Base-by-base conservation (phyloP, 2,329 filamentous ascomycete species). In the Talaromyces sp. region DNA sequence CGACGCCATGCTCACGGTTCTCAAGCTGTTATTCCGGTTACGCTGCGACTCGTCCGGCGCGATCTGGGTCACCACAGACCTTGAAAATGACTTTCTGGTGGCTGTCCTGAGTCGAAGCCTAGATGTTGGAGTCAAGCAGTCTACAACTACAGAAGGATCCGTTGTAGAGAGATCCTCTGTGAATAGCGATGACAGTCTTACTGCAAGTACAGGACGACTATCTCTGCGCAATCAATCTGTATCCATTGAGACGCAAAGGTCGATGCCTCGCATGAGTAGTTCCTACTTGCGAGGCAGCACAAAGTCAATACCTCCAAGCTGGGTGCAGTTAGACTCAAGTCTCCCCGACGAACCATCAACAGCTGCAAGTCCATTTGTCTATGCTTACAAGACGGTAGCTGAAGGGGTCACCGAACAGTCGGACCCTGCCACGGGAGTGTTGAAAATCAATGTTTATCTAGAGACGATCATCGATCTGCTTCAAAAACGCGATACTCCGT, bases 21-120 rank as follows among this genome's bases (percentile, higher is more conserved):
- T 93, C 82, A 92, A 91, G 71, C 79, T 94, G 50, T 81, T 97
- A 2, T 94, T 96, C 74, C 87, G 93, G 50, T 80, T 97, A 35
- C 87, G 93, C 66, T 92, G 92, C 25, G 92, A 97, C 76, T 92
- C 90, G 74, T 87, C 90, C 10, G 87, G 93, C 69, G 86, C 89
- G 52, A 85, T 97, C 3, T 92, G 90, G 65, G 81, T 97, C 62
- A 87, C 87, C 8, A 79, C 86, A 39, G 85, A 87, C 35, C 87
- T 89, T 1, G 92, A 96, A 73, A 90, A 88, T 33, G 87, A 89
- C 68, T 87, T 87, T 62, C 81, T 97, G 27, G 91, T 93, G 33
- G 84, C 87, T 17, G 84, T 89, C 7, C 80, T 97, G 10, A 89
- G 87, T 69, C 88, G 92, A 43, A 87, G 85, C 6, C 73, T 81